Evolutionary conservation across 1,139 yeast species (phyloP).

Genomic region (Yarrowia galli): DNA sequence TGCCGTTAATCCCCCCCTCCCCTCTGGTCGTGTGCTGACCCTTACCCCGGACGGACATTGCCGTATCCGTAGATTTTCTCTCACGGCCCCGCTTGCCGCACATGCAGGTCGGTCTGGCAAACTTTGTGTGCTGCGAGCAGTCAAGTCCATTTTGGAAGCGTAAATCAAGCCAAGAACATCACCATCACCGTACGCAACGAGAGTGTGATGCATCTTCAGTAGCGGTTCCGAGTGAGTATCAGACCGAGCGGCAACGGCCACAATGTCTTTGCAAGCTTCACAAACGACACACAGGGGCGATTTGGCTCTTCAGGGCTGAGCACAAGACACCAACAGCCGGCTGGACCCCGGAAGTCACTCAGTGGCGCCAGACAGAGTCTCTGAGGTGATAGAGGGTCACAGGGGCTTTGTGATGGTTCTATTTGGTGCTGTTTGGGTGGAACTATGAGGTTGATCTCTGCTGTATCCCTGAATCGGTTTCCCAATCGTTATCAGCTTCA

Average conservation of each 20-base stretch:
- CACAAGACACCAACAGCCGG: background rate
- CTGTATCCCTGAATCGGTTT: too few relatives aligned
- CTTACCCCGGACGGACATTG: slow-evolving; percentile 19
- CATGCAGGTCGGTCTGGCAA: slow-evolving; percentile 38
- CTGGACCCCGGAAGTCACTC: slow-evolving; percentile 9
- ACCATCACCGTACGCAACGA: slow-evolving; percentile 28
- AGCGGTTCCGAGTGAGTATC: slow-evolving; percentile 38
- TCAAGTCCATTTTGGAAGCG: slow-evolving; percentile 19
- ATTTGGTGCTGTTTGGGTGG: too few relatives aligned
- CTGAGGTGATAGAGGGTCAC: background rate
- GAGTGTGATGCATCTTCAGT: slow-evolving; percentile 36
- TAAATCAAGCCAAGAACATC: slow-evolving; percentile 33
- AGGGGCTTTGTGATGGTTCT: background rate
- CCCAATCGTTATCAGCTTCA: background rate
- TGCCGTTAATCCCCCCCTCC: too few relatives aligned
- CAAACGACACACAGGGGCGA: background rate
- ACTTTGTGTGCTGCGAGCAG: slow-evolving; percentile 31
- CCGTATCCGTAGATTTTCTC: slow-evolving; percentile 31
- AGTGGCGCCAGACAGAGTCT: background rate
- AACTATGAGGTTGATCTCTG: too few relatives aligned
- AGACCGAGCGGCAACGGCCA: background rate
- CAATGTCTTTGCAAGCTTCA: background rate
- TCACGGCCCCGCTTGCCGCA: slow-evolving; percentile 35
- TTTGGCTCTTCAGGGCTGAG: too few relatives aligned
- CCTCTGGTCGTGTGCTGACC: slow-evolving; percentile 7